Conservation (phyloP, 2,329 filamentous ascomycete genomes). For the Aspergillus sp. region DNA sequence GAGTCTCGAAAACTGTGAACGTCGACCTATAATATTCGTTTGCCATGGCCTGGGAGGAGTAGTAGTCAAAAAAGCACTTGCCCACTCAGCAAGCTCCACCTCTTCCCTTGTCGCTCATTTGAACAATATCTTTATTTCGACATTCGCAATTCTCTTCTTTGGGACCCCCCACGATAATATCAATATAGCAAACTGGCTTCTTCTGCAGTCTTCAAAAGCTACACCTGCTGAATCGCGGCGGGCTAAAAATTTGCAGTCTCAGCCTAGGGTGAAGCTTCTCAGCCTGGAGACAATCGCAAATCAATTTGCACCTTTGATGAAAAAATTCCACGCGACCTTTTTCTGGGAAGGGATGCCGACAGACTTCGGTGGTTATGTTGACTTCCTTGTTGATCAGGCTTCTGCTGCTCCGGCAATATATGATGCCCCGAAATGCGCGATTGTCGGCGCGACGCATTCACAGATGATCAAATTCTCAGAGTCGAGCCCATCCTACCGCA, state of each 20-base stretch:
- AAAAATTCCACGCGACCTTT: slow-evolving; percentile 27
- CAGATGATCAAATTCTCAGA: not conserved
- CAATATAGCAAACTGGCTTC: slow-evolving; percentile 19
- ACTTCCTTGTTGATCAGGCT: slow-evolving; percentile 13
- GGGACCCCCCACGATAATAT: slow-evolving; percentile 32
- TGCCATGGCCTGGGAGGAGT: slow-evolving; percentile 34
- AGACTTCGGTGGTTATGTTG: slow-evolving; percentile 18
- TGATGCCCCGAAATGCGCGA: slow-evolving; percentile 3
- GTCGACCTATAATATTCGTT: slow-evolving; percentile 32
- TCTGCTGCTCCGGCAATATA: slow-evolving; percentile 13
- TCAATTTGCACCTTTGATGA: slow-evolving; percentile 29
- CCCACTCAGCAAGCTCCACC: slow-evolving; percentile 2
- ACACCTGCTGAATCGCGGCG: not conserved
- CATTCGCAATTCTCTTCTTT: slow-evolving; percentile 32
- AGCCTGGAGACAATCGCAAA: slow-evolving; percentile 28
- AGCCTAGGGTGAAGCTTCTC: not conserved
- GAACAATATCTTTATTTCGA: slow-evolving; percentile 13
- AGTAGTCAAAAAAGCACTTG: slow-evolving; percentile 30
- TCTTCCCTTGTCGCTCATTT: not conserved
- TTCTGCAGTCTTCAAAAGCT: slow-evolving; percentile 17
- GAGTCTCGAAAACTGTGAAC: slow-evolving; percentile 8
- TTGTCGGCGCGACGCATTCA: slow-evolving; percentile 4
- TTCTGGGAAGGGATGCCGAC: slow-evolving; percentile 34
- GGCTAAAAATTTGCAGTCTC: not conserved
- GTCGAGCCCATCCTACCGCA: not conserved